Evolutionary conservation across 768 basidiomycete species (phyloP), one percentile per base, ranked within the genome.

Genomic region (Trametes coccinea): DNA sequence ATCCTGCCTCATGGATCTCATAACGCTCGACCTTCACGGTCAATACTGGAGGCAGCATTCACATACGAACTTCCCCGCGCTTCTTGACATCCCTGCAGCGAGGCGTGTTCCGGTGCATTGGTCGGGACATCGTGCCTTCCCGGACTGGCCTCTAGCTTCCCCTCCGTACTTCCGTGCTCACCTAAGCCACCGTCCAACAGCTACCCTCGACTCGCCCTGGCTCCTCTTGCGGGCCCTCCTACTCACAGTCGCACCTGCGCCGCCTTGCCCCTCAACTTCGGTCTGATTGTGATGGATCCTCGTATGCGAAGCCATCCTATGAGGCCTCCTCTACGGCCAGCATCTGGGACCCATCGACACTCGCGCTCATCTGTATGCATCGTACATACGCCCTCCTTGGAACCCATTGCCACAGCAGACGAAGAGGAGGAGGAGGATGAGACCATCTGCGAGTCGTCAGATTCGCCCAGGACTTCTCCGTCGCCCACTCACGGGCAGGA

Each of bases 291-390:
- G 31, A 55, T 63, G 56, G 41, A 53, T 11, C 29, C 56, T 27
- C 51, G 39, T 34, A 33, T 44, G 10, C 56, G 48, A 17, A 57
- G 50, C 22, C 61, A 50, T n/a, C 33, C 58, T 8, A n/a, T 14
- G n/a, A 53, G 52, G 44, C 46, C 56, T 1, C 27, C 62, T 5
- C 22, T 44, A 31, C 47, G 58, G 1, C 58, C 53, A 4, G 17
- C 44, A 5, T 51, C 37, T 17, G 48, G 33, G 16, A 54, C 17
- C 9, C 44, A 54, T 29, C 48, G 58, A 4, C 48, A 60, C 17
- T 60, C 62, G 10, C 62, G 62, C 29, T 56, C 62, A 1, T 64
- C 62, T 16, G 22, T 59, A 14, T 59, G 37, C 47, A 52, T 64
- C n/a, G 50, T 51, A 7, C 62, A 63, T 17, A 63, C 57, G 11